phyloP scores from a whole-genome alignment of 2,329 filamentous ascomycete genomes.

The Hypomyces perniciosus region DNA sequence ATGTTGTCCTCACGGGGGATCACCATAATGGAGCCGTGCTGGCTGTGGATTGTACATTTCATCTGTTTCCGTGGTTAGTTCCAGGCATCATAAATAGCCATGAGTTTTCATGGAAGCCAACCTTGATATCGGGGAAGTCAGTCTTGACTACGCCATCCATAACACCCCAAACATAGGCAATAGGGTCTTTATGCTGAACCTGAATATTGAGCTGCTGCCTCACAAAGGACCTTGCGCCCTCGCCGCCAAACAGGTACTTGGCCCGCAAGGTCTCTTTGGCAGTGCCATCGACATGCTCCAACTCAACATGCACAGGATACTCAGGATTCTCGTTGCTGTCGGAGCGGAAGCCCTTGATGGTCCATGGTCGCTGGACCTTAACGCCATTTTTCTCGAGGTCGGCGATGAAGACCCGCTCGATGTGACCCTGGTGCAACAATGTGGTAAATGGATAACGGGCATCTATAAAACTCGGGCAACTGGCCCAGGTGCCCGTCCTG shows the following conservation, averaged over 20 bases:
- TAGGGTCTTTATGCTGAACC: constrained; percentile 65
- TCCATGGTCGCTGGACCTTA: constrained; percentile 59
- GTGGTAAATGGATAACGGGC: constrained; percentile 66
- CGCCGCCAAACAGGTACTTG: constrained; percentile 67
- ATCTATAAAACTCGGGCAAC: constrained; percentile 78
- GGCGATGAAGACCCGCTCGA: constrained; percentile 63
- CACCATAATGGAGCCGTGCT: constrained; percentile 70
- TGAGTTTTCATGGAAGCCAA: constrained; percentile 20
- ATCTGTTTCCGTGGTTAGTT: constrained; percentile 49
- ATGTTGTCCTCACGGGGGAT: constrained; percentile 67
- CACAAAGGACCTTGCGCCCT: constrained; percentile 63
- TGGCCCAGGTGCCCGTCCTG: constrained; percentile 72
- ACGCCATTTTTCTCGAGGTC: constrained; percentile 59
- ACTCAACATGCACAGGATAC: constrained; percentile 74
- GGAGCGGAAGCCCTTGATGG: constrained; percentile 54
- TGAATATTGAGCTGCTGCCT: constrained; percentile 61
- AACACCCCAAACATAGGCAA: constrained; percentile 68
- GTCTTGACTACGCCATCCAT: constrained; percentile 69
- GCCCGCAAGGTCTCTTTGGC: constrained; percentile 59
- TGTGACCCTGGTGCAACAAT: constrained; percentile 64
- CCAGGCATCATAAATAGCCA: not conserved
- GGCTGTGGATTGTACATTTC: constrained; percentile 71
- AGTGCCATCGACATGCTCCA: constrained; percentile 71
- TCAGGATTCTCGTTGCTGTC: constrained; percentile 50
- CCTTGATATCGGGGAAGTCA: constrained; percentile 72